Percentiles rank a stretch among this genome's conserved stretches.
phyloP scores from a whole-genome alignment of 768 basidiomycete species.

The Saitozyma podzolica region DNA sequence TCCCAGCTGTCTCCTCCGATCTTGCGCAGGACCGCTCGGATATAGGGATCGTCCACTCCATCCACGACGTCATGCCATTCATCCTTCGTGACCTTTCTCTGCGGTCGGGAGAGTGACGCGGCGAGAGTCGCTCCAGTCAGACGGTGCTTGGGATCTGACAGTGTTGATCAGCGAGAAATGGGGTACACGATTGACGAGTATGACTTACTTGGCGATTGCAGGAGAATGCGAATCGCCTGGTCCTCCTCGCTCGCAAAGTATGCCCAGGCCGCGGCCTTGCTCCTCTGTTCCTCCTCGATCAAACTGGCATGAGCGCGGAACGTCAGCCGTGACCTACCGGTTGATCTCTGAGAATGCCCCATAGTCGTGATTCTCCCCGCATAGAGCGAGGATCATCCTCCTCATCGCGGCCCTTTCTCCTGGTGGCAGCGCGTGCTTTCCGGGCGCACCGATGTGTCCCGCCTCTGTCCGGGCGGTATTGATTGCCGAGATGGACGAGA shows the following conservation, averaged over 20 bases:
- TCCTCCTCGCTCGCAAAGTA: slow-evolving; percentile 47
- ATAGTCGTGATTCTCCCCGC: slow-evolving; percentile 13
- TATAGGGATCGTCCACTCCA: slow-evolving; percentile 46
- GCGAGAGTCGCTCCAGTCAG: slow-evolving; percentile 43
- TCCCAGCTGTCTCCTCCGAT: slow-evolving; percentile 49
- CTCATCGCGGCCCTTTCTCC: slow-evolving; percentile 29
- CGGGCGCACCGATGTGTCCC: not conserved
- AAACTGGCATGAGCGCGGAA: too few species aligned
- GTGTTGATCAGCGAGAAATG: not conserved
- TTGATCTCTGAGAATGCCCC: slow-evolving; percentile 1
- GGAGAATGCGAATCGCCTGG: slow-evolving; percentile 40
- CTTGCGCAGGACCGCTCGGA: slow-evolving; percentile 43
- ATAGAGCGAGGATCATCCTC: slow-evolving; percentile 43
- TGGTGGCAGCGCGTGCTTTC: slow-evolving; percentile 15
- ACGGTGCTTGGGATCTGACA: slow-evolving; percentile 39
- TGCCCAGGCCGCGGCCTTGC: slow-evolving; percentile 48
- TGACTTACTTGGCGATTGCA: slow-evolving; percentile 35
- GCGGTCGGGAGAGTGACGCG: slow-evolving; percentile 27
- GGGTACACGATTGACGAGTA: not conserved
- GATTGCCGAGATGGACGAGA: slow-evolving; percentile 6
- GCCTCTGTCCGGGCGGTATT: not conserved
- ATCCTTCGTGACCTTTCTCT: slow-evolving; percentile 19
- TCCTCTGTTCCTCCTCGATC: slow-evolving; percentile 29
- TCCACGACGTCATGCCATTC: slow-evolving; percentile 41
- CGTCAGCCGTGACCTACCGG: too few species aligned